Percentiles rank a stretch among this genome's conserved stretches.
Evolutionary conservation across 805 yeast species (phyloP).

Genomic region (Yamadazyma philogaea): DNA sequence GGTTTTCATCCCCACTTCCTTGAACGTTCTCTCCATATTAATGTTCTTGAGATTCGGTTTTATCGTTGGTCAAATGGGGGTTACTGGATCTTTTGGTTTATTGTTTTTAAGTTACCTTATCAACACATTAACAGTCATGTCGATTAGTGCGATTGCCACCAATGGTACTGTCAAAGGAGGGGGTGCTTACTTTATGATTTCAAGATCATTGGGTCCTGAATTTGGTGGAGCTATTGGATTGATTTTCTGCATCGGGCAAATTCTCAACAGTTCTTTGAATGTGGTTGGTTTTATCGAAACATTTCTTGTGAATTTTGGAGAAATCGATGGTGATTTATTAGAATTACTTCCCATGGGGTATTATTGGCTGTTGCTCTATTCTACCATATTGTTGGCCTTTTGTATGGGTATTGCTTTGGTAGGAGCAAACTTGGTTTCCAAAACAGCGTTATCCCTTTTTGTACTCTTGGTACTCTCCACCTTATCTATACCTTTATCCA

Average conservation of each 20-base stretch:
- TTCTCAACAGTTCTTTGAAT: constrained; percentile 84
- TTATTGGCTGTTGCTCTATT: constrained; percentile 67
- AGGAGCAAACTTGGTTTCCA: constrained; percentile 79
- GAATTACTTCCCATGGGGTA: constrained; percentile 65
- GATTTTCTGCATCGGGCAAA: constrained; percentile 92
- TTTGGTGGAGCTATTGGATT: constrained; percentile 98
- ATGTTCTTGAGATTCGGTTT: constrained; percentile 96
- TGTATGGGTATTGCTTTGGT: constrained; percentile 77
- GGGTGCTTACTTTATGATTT: constrained; percentile 97
- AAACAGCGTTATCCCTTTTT: constrained; percentile 75
- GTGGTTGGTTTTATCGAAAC: constrained; percentile 97
- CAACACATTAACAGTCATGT: constrained; percentile 79
- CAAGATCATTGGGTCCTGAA: constrained; percentile 93
- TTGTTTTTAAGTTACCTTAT: constrained; percentile 73
- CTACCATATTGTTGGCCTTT: constrained; percentile 61
- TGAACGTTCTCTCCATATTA: constrained; percentile 88
- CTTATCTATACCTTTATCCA: constrained; percentile 76
- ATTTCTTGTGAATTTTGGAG: constrained; percentile 72
- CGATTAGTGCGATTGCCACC: constrained; percentile 93
- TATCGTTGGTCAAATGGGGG: constrained; percentile 91
- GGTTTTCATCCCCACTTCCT: constrained; percentile 88
- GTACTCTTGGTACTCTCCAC: constrained; percentile 67
- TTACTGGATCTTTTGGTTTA: constrained; percentile 68
- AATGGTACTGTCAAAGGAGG: constrained; percentile 98
- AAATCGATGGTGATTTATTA: constrained; percentile 50